Conservation (phyloP, 495 filamentous ascomycete species). For the Darksidea phi region DNA sequence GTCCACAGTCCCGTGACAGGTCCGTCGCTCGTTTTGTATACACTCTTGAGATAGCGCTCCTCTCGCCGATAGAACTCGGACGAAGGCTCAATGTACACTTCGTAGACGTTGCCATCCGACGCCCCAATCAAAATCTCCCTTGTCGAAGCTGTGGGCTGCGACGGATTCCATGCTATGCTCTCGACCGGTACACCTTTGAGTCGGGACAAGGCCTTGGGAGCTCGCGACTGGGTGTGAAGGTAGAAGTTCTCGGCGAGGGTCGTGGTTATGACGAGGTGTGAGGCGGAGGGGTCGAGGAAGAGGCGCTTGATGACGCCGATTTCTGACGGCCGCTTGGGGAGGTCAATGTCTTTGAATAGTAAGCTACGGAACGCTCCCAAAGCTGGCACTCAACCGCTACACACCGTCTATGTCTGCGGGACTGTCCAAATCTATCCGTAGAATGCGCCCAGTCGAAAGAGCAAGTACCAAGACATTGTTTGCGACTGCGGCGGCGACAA, state of each 20-base stretch:
- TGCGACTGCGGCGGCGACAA: conserved; percentile 92
- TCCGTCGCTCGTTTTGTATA: conserved; percentile 77
- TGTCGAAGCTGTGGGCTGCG: conserved; percentile 91
- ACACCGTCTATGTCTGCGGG: conserved; percentile 93
- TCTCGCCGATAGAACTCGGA: conserved; percentile 92
- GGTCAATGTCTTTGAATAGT: conserved; percentile 75
- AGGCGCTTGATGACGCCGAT: conserved; percentile 87
- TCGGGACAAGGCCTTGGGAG: conserved; percentile 76
- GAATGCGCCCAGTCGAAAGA: conserved; percentile 79
- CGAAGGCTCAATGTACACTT: conserved; percentile 90
- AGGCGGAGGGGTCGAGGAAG: conserved; percentile 96
- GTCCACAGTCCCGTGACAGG: conserved; percentile 79
- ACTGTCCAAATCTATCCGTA: conserved; percentile 89
- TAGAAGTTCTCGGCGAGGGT: conserved; percentile 95
- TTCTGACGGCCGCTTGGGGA: conserved; percentile 89
- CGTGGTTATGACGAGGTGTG: conserved; percentile 88
- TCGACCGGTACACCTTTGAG: conserved; percentile 85
- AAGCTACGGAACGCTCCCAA: background rate
- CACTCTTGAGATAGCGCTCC: conserved; percentile 80
- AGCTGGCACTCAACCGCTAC: conserved; percentile 12
- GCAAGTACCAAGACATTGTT: conserved; percentile 95
- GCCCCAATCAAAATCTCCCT: conserved; percentile 92
- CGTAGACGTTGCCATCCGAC: conserved; percentile 89
- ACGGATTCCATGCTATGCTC: conserved; percentile 91
- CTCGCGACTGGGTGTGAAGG: conserved; percentile 88